These are phyloP conservation scores for Gastroboletus turbinatus DNA, from an alignment of 1,284 basidiomycete species.

Conservation along the genomic window DNA sequence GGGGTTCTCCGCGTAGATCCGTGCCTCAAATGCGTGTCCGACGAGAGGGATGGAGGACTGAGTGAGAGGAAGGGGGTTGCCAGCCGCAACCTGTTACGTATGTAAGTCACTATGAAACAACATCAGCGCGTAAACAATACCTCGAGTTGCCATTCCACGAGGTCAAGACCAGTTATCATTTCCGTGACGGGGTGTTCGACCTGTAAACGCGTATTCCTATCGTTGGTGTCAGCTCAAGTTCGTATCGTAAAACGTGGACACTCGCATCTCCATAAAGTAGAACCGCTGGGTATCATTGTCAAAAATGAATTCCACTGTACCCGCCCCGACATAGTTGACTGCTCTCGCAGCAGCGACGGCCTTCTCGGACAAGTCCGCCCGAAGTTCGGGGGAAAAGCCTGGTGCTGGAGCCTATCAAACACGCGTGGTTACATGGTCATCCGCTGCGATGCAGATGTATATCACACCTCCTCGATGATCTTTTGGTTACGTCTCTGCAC, in stretches of 20 bases:
- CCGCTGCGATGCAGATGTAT: neutral
- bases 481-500: conserved; percentile 95
- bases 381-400: conserved; percentile 72
- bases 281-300: conserved; percentile 84
- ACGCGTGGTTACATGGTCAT: neutral
- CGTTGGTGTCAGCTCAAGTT: conserved; percentile 1
- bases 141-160: conserved; percentile 94
- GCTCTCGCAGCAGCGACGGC: conserved; percentile 90
- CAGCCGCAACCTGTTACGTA: conserved; percentile 69
- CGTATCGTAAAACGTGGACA: conserved; percentile 1
- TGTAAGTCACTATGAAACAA: neutral
- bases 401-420: conserved; percentile 84
- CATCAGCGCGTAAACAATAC: conserved; percentile 36
- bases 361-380: conserved; percentile 81
- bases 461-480: conserved; percentile 81
- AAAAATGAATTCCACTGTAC: conserved; percentile 93
- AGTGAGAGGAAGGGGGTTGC: conserved; percentile 77
- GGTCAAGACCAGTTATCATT: conserved; percentile 90
- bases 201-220: conserved; percentile 89
- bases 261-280: conserved; percentile 93
- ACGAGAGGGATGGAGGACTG: conserved; percentile 81
- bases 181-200: conserved; percentile 96
- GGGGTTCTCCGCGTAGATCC: conserved; percentile 98
- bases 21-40: conserved; percentile 92
- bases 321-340: conserved; percentile 88